Conservation (phyloP, 352 stramenopile genomes). For the Globisporangium abappressorium region DNA sequence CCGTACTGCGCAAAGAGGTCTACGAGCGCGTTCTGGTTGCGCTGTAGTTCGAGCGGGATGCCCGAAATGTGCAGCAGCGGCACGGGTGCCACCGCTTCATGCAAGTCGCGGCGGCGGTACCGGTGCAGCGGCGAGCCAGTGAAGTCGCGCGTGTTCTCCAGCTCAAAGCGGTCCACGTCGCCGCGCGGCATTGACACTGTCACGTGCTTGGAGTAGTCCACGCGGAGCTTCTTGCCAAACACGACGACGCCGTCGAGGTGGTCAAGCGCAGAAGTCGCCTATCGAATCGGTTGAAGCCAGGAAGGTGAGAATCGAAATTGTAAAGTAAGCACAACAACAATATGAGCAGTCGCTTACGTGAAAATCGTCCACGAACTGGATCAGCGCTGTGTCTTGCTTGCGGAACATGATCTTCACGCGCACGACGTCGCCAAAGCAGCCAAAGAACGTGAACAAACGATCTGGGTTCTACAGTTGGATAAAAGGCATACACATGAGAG, state of each 20-base stretch:
- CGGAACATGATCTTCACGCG: constrained; percentile 87
- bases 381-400: constrained; percentile 77
- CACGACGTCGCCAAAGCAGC: constrained; percentile 80
- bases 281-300: not conserved
- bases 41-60: constrained; percentile 69
- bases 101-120: constrained; percentile 61
- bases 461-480: constrained; percentile 42
- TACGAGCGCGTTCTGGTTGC: constrained; percentile 51
- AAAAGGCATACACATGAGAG: not conserved
- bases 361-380: constrained; percentile 74
- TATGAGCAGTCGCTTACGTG: constrained; percentile 45
- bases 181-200: constrained; percentile 78
- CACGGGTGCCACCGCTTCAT: constrained; percentile 61
- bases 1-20: constrained; percentile 69
- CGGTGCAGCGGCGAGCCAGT: constrained; percentile 70
- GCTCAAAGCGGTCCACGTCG: constrained; percentile 77
- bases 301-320: not conserved
- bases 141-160: constrained; percentile 82
- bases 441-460: constrained; percentile 79
- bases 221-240: constrained; percentile 76
- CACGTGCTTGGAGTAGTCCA: constrained; percentile 83
- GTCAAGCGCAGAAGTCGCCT: constrained; percentile 76
- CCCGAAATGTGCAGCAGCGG: constrained; percentile 71
- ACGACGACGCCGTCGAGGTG: constrained; percentile 70
- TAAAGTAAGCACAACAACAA: not conserved